Percentiles rank a stretch among this genome's conserved stretches.
These are phyloP conservation scores for Elaphomyces granulatus DNA, from an alignment of 495 filamentous ascomycete species.

Conservation along the genomic window DNA sequence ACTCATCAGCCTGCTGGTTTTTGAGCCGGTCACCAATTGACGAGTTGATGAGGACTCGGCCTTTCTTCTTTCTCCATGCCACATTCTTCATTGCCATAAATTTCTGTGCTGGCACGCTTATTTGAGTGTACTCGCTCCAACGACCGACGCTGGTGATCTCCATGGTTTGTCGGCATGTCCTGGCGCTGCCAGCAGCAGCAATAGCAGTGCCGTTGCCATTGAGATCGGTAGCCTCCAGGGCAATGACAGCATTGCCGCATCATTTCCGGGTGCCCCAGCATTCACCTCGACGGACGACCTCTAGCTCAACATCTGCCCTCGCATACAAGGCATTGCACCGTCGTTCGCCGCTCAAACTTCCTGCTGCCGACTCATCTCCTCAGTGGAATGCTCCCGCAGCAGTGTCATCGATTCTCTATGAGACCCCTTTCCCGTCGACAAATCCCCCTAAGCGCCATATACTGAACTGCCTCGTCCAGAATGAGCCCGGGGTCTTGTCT, in stretches of 20 bases:
- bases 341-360: conserved; percentile 67
- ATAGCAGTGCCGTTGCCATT: conserved; percentile 26
- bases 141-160: too few species aligned
- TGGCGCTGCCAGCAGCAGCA: conserved; percentile 24
- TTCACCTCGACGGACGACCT: conserved; percentile 21
- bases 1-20: too few species aligned
- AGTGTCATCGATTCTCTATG: conserved; percentile 96
- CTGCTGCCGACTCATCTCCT: conserved; percentile 55
- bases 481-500: conserved; percentile 93
- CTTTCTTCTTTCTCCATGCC: too few species aligned
- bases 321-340: conserved; percentile 97
- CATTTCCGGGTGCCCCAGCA: conserved; percentile 9
- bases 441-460: conserved; percentile 85
- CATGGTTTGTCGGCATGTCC: too few species aligned
- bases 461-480: conserved; percentile 96
- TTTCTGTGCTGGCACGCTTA: neutral
- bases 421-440: conserved; percentile 74
- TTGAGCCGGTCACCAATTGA: too few species aligned
- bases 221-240: conserved; percentile 20
- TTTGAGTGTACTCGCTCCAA: neutral
- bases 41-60: too few species aligned
- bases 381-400: conserved; percentile 90
- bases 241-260: conserved; percentile 22
- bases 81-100: too few species aligned
- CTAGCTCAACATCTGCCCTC: conserved; percentile 72